Evolutionary conservation across 805 yeast species (phyloP).

Genomic region (Ogataea pilisensis): DNA sequence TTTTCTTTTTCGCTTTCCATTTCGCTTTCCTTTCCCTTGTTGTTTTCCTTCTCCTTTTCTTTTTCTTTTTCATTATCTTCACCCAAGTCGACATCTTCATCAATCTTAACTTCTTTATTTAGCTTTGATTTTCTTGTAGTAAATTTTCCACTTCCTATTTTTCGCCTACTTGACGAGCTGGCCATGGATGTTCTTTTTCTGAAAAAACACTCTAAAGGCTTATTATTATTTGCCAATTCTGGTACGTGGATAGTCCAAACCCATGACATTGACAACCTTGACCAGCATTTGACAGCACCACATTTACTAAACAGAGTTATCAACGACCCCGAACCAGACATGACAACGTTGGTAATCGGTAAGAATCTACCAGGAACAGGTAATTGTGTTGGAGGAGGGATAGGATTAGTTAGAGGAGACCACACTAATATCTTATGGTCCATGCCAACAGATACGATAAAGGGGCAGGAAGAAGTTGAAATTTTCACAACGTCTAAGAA

Average conservation of each 20-base stretch:
- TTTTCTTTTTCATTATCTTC: neutral
- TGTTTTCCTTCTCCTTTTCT: too few relatives aligned
- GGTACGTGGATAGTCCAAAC: slow-evolving; percentile 49
- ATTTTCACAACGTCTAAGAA: slow-evolving; percentile 59
- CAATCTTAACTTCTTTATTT: slow-evolving; percentile 8
- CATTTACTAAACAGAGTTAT: slow-evolving; percentile 51
- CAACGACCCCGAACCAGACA: slow-evolving; percentile 56
- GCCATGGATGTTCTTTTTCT: slow-evolving; percentile 43
- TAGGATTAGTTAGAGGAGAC: slow-evolving; percentile 57
- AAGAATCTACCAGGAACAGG: slow-evolving; percentile 44
- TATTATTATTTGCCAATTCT: slow-evolving; percentile 29
- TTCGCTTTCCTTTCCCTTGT: too few relatives aligned
- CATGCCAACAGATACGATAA: slow-evolving; percentile 66
- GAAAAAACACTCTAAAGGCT: slow-evolving; percentile 56
- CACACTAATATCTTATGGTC: slow-evolving; percentile 71
- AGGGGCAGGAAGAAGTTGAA: slow-evolving; percentile 57
- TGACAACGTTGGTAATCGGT: slow-evolving; percentile 57
- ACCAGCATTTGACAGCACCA: slow-evolving; percentile 57
- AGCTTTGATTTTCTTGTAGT: slow-evolving; percentile 15
- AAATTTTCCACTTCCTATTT: slow-evolving; percentile 16
- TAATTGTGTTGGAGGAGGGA: slow-evolving; percentile 42
- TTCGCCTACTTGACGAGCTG: slow-evolving; percentile 34
- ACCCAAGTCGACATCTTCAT: slow-evolving; percentile 2
- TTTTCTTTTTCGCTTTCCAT: too few relatives aligned
- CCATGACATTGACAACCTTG: slow-evolving; percentile 50